Base-by-base conservation (phyloP, 495 filamentous ascomycete species). In the Hyaloscypha finlandica region DNA sequence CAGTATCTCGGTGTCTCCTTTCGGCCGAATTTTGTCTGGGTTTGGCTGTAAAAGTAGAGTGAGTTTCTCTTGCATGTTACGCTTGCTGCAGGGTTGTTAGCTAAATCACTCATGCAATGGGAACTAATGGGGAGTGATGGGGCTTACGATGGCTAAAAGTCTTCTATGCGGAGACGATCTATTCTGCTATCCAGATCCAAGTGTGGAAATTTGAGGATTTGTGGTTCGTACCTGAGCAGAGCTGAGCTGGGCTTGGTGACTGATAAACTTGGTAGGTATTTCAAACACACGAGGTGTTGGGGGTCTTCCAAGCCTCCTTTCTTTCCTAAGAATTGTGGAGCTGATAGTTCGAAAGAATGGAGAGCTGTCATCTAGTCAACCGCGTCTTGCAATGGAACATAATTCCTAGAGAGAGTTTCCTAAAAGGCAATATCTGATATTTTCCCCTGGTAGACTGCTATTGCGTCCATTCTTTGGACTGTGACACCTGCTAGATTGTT, bases 11-110 rank as follows among this genome's bases (percentile, higher is more conserved):
- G 61, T 63, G 29, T 63, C 61, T 32, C 61, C 61, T 35, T 52
- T 63, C 20, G 42, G 39, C 25, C 61, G 39, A 29, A 63, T 63
- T 22, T 48, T 63, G 33, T 63, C 54, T 14, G 61, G 61, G 14
- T 63, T 20, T 9, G 61, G 61, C 20, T 63, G 61, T 14, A 63
- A 22, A 35, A 63, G 61, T 12, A 63, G 61, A 31, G 16, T 63
- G 19, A 63, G 61, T 33, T 63, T 61, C 20, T 61, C 33, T 30
- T 61, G 59, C 6, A 61, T 35, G 19, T 31, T 35, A 3, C 59
- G 59, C 35, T 61, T 61, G 59, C 59, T 61, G 59, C 19, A 39
- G 8, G 59, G 4, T 20, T 14, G 4, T 61, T 12, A 39, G 35
- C 32, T 31, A 61, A 16, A 14, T 60, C 11, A 12, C 56, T 8